Base-by-base conservation (phyloP, 2,329 filamentous ascomycete species). In the Exophiala spinifera region DNA sequence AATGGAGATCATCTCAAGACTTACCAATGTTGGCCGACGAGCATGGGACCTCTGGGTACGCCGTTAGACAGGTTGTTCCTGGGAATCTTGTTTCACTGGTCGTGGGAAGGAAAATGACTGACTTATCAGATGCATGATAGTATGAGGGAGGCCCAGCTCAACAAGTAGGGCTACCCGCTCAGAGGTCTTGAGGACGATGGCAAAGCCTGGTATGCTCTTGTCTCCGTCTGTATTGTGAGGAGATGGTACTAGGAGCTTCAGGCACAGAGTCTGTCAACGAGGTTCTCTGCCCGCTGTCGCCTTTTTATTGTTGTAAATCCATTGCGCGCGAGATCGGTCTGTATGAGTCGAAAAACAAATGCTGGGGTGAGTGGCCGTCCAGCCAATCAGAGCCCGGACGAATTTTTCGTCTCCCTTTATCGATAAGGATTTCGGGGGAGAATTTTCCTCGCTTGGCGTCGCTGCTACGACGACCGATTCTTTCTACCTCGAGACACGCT, bases 21-120 rank as follows among this genome's bases (percentile, higher is more conserved):
- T 55, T 69, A 76, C 79, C 92, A 69, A 97, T 96, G 78, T 97
- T 97, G 75, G 92, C 92, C 59, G 91, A 96, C 57, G 92, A 97
- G 76, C 89, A 95, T 62, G 92, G 92, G 6, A 64, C 61, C 59
- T 59, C 62, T 64, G 36, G 1, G 46, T 34, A 46, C 11, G n/a
- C n/a, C n/a, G 47, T 57, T 46, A 57, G 48, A 19, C 37, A 17
- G 21, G 6, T 31, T 6, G 3, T 10, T 31, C 10, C 28, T 10
- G 3, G 11, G 28, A 31, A 10, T 7, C 8, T 31, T 31, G 28
- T 19, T 46, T 20, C 6, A 6, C 3, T 48, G 4, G 19, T n/a
- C n/a, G n/a, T n/a, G n/a, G n/a, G n/a, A n/a, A 28, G 17, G 19
- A 11, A 21, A n/a, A 28, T 25, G 19, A 60, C 60, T 40, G 33